These are phyloP conservation scores for Fraxinus baroniana DNA, from an alignment of 305 asterid genomes.

Conservation along the genomic window DNA sequence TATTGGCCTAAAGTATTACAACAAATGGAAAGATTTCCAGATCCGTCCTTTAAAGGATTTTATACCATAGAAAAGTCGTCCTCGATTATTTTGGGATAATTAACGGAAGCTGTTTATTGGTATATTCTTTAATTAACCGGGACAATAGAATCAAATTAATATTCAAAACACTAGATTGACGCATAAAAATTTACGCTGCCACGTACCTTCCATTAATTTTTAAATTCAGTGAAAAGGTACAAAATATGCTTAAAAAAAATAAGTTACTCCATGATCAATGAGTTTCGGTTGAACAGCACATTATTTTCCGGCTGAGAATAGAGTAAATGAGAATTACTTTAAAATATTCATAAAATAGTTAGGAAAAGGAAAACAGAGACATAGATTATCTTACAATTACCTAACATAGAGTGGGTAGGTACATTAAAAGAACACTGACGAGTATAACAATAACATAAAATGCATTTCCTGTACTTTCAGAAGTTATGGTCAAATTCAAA, in stretches of 20 bases:
- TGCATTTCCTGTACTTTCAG: background rate
- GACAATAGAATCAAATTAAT: background rate
- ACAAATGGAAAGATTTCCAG: background rate
- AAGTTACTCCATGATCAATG: background rate
- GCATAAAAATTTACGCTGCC: background rate
- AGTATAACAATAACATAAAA: conserved; percentile 2
- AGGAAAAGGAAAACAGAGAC: background rate
- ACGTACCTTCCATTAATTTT: background rate
- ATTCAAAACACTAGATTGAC: background rate
- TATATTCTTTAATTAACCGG: background rate
- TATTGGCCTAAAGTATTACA: background rate
- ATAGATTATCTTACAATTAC: background rate
- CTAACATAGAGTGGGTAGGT: background rate
- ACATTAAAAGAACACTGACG: background rate
- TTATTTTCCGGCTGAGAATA: background rate
- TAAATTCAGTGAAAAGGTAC: background rate
- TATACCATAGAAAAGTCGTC: background rate
- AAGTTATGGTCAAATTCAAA: background rate
- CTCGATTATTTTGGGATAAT: background rate
- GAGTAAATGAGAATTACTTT: background rate
- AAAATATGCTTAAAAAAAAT: background rate
- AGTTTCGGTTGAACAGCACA: background rate
- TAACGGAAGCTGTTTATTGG: background rate
- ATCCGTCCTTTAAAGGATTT: background rate
- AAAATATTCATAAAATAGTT: background rate